phyloP scores from a whole-genome alignment of 352 stramenopile species.

The Lagenidium sp. region DNA sequence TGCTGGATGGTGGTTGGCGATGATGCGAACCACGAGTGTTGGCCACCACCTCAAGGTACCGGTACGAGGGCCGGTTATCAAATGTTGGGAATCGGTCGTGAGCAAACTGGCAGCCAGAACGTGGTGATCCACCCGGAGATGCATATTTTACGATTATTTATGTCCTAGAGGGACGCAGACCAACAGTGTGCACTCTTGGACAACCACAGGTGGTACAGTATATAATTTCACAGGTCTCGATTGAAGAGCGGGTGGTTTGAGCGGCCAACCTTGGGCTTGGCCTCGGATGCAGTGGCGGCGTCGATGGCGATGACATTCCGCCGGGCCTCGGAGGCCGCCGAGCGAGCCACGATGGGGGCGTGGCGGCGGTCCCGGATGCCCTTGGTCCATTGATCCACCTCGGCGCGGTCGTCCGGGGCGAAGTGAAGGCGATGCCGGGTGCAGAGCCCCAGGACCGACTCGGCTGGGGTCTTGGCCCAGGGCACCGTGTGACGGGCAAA shows the following conservation, averaged over 20 bases:
- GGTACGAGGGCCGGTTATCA: no score
- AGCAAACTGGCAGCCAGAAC: no score
- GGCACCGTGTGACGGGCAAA: conserved; percentile 32
- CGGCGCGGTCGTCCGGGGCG: conserved; percentile 22
- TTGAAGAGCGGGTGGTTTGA: conserved; percentile 79
- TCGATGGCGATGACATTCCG: conserved; percentile 46
- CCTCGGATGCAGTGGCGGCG: conserved; percentile 24
- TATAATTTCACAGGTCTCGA: conserved; percentile 21
- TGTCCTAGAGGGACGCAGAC: no score
- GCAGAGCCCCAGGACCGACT: conserved; percentile 37
- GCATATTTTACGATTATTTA: no score
- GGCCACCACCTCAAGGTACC: no score
- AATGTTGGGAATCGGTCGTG: no score
- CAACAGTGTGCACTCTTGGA: no score
- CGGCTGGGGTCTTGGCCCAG: conserved; percentile 57
- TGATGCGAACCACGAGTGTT: no score
- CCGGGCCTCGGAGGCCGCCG: conserved; percentile 41
- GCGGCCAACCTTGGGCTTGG: conserved; percentile 44
- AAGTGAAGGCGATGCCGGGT: conserved; percentile 54
- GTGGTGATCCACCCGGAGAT: no score
- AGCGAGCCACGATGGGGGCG: conserved; percentile 21
- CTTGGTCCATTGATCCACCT: conserved; percentile 66
- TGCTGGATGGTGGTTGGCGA: no score
- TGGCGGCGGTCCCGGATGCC: conserved; percentile 39
- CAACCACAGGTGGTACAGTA: no score